Base-by-base conservation (phyloP, 208 protist genomes). In the Trypanosoma lewisi region DNA sequence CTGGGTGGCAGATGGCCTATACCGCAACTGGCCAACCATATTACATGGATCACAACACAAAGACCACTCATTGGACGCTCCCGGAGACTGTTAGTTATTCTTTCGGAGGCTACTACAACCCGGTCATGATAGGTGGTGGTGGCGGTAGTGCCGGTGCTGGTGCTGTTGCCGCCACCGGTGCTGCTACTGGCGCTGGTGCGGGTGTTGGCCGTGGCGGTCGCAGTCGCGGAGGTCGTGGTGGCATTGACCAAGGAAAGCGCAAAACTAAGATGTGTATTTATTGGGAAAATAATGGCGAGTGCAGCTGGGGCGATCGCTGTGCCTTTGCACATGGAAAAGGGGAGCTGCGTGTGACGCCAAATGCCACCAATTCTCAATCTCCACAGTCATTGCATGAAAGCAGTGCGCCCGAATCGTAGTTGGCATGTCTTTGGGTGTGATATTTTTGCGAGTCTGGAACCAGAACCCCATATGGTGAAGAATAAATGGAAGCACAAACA, bases 241-340 rank as follows among this genome's bases (percentile, higher is more conserved):
- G 86, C 19, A 93, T 93, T 56, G 86, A 93, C 61, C 75, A 77
- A 48, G 59, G 76, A 27, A 93, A 93, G 72, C 71, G 70, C 56
- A 93, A 93, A 77, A 88, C 83, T 3, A 93, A 93, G 73, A 87
- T 93, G 80, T 93, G 86, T 72, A 88, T 89, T 27, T 89, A 89
- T 74, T 93, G 81, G 78, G 80, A 93, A 61, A 87, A 89, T 62
- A 86, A 81, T 70, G 83, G 83, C n/a, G 71, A 66, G 50, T 93
- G 86, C 73, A 80, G 67, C n/a, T 93, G 80, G 80, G 86, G 86
- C 21, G 86, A 93, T 61, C 78, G 82, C 41, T 93, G 87, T 62
- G 87, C 87, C 19, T 93, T 93, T 62, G 87, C 87, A 25, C 87
- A 93, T 75, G 87, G 87, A 17, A 51, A 75, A n/a, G 76, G 64